These are phyloP conservation scores for Protomyces lactucae-debilis DNA, from an alignment of 1,139 yeast species.

Conservation along the genomic window DNA sequence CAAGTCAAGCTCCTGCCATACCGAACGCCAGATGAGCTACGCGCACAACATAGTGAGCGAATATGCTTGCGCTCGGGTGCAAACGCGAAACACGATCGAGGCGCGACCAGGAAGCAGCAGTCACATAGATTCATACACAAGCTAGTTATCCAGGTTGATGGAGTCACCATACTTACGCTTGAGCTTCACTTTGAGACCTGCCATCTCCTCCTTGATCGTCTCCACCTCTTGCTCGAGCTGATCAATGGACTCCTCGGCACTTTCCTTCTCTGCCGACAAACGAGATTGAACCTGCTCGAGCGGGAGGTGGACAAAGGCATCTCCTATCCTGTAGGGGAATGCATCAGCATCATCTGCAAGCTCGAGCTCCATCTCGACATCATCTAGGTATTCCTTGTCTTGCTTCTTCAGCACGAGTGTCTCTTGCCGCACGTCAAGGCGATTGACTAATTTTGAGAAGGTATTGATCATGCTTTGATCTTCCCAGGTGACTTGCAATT, in stretches of 20 bases:
- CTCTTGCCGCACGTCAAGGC: slow-evolving; percentile 56
- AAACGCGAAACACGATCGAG: not conserved
- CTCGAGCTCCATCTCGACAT: slow-evolving; percentile 78
- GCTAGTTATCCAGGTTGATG: slow-evolving; percentile 62
- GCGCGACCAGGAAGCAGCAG: not conserved
- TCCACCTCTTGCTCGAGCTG: slow-evolving; percentile 49
- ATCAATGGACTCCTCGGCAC: slow-evolving; percentile 50
- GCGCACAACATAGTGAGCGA: too few species aligned
- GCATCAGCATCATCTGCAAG: slow-evolving; percentile 70
- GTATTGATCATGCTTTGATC: slow-evolving; percentile 87
- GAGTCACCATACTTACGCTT: slow-evolving; percentile 88
- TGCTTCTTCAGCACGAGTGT: slow-evolving; percentile 50
- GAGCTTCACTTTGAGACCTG: slow-evolving; percentile 59
- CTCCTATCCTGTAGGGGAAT: slow-evolving; percentile 61
- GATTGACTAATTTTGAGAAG: slow-evolving; percentile 73
- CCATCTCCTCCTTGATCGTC: slow-evolving; percentile 52
- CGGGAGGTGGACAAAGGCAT: slow-evolving; percentile 62
- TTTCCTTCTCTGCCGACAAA: slow-evolving; percentile 55
- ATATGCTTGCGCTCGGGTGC: too few species aligned
- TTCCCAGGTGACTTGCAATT: slow-evolving; percentile 58
- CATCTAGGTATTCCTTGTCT: slow-evolving; percentile 86
- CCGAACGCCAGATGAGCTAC: too few species aligned
- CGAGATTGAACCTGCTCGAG: slow-evolving; percentile 61
- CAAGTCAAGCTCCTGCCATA: too few species aligned
- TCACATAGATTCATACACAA: not conserved